These are phyloP conservation scores for Barnettozyma siamensis DNA, from an alignment of 805 yeast genomes.

Conservation along the genomic window DNA sequence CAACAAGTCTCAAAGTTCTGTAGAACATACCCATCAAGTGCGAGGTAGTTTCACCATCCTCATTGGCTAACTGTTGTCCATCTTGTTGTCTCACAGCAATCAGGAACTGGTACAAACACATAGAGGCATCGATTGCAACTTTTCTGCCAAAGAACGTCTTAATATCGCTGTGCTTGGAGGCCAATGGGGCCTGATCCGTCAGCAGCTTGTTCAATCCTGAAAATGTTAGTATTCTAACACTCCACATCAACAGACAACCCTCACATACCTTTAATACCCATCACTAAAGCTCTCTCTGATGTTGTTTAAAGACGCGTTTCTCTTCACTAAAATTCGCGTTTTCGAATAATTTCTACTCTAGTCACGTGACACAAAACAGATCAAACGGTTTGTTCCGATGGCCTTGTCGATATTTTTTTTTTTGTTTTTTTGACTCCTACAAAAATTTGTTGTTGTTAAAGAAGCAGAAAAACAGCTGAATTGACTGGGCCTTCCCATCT, in stretches of 20 bases:
- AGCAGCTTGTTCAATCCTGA: slow-evolving; percentile 80
- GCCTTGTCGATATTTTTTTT: neutral
- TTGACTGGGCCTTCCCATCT: neutral
- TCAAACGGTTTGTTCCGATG: neutral
- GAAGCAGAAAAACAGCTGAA: too few species aligned
- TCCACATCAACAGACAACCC: neutral
- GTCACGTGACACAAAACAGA: too few species aligned
- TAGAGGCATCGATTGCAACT: slow-evolving; percentile 95
- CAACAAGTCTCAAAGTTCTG: slow-evolving; percentile 84
- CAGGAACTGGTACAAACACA: slow-evolving; percentile 92
- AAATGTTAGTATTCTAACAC: neutral
- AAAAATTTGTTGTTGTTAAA: too few species aligned
- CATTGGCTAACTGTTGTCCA: slow-evolving; percentile 88
- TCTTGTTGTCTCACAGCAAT: slow-evolving; percentile 96
- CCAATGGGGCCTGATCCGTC: slow-evolving; percentile 82
- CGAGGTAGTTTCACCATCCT: slow-evolving; percentile 86
- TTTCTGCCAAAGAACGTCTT: slow-evolving; percentile 87
- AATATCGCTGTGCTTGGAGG: slow-evolving; percentile 73
- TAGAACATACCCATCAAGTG: slow-evolving; percentile 97
- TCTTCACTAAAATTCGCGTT: too few species aligned
- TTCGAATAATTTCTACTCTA: too few species aligned
- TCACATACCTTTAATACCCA: slow-evolving; percentile 47
- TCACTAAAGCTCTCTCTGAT: slow-evolving; percentile 13
- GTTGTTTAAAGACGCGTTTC: too few species aligned
- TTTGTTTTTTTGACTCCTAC: neutral